Conservation (phyloP, 768 basidiomycete species). For the Lentinula lateritia region DNA sequence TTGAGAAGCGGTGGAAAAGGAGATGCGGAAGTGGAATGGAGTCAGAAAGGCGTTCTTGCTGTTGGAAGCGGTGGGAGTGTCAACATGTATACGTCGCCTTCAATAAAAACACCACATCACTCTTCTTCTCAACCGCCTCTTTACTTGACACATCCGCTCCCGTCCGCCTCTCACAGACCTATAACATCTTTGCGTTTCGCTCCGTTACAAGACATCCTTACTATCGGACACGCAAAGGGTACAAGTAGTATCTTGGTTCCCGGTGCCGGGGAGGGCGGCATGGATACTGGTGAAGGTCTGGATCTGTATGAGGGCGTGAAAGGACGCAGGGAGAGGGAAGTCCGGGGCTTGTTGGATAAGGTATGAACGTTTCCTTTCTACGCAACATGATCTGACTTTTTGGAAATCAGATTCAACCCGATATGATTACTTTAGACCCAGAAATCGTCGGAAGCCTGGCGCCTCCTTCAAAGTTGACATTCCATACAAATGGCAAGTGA, state of each 20-base stretch:
- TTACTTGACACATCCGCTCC: slow-evolving; percentile 85
- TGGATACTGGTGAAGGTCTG: slow-evolving; percentile 78
- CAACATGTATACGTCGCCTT: slow-evolving; percentile 73
- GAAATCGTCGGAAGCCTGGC: slow-evolving; percentile 71
- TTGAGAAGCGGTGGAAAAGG: slow-evolving; percentile 51
- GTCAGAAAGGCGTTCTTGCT: slow-evolving; percentile 75
- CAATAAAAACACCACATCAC: slow-evolving; percentile 53
- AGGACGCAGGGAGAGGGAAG: slow-evolving; percentile 82
- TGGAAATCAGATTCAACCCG: slow-evolving; percentile 69
- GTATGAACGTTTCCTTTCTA: slow-evolving; percentile 27
- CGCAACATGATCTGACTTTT: neutral
- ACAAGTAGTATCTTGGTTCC: slow-evolving; percentile 86
- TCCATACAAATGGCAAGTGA: slow-evolving; percentile 29
- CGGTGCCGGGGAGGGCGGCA: slow-evolving; percentile 91
- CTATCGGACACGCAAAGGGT: slow-evolving; percentile 72
- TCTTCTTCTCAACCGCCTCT: slow-evolving; percentile 61
- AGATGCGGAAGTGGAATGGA: slow-evolving; percentile 74
- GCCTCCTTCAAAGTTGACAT: slow-evolving; percentile 49
- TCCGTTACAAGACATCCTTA: slow-evolving; percentile 84
- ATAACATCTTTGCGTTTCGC: slow-evolving; percentile 75
- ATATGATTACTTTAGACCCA: slow-evolving; percentile 83
- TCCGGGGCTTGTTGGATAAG: slow-evolving; percentile 87
- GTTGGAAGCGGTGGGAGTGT: slow-evolving; percentile 81
- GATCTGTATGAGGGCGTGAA: slow-evolving; percentile 91
- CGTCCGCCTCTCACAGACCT: slow-evolving; percentile 49